Evolutionary conservation across 176 grass and related monocot genomes (phyloP), one percentile per base, ranked within the genome.

Genomic region (Carex myosuroides): DNA sequence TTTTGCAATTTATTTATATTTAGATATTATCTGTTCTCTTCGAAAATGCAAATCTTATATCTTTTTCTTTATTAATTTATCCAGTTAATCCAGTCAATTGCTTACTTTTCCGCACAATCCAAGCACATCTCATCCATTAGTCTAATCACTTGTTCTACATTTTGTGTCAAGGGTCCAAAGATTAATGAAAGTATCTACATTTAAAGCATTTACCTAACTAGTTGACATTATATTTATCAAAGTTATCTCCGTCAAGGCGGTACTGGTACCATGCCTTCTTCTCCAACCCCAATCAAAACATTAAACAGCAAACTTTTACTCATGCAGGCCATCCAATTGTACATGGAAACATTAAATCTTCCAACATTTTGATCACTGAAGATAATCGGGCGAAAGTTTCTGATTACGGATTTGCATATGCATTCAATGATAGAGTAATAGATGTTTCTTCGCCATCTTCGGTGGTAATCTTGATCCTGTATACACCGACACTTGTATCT

Each of bases 401-500:
- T 52, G 72, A 77, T 55, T 77, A 52, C 12, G 72, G 72, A 52
- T 77, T 77, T 77, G 72, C 44, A 26, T 54, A 77, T 77, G 50
- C 41, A 54, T 46, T 26, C 72, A 54, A 53, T 39, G 72, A 77
- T 21, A 77, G 50, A 52, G 41, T 77, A n/a, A 52, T 44, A 55
- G 72, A 46, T 52, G 72, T 77, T 20, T 77, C 50, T 13, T 52
- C 50, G 24, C 42, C 72, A 54, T 46, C 11, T 77, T 77, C 21
- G 72, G 72, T 39, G 64, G 64, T 35, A 39, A 68, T 37, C 64
- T 68, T 2, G 72, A 46, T 54, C 72, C 72, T 54, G 72, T 52
- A 54, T 77, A 77, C 35, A 24, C 22, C 11, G 50, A 24, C 3
- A 46, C 13, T 54, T 46, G 30, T 6, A 18, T 77, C 9, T 77